phyloP scores from a whole-genome alignment of 805 yeast species.

The Ogataea paraovalis region DNA sequence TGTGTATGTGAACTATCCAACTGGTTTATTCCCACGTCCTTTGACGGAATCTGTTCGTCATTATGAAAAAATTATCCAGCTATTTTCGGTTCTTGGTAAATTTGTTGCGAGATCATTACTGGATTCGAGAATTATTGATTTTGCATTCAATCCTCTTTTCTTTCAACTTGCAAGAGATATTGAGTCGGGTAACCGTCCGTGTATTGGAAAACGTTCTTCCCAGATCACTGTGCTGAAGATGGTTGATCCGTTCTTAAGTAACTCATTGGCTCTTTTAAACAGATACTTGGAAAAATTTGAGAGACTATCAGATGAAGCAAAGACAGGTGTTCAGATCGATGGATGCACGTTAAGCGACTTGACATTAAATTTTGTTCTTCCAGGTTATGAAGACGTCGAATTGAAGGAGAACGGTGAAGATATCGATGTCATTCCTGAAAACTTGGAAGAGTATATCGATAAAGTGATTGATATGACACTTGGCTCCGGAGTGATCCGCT shows the following conservation, averaged over 20 bases:
- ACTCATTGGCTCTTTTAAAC: conserved; percentile 50
- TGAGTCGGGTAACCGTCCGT: conserved; percentile 8
- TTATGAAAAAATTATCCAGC: conserved; percentile 40
- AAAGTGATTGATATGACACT: conserved; percentile 55
- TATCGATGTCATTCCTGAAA: conserved; percentile 43
- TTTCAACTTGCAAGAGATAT: conserved; percentile 52
- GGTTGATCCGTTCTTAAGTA: conserved; percentile 58
- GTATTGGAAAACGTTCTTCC: conserved; percentile 9
- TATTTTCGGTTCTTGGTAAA: conserved; percentile 69
- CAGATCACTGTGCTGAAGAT: conserved; percentile 36
- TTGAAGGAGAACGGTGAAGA: conserved; percentile 55
- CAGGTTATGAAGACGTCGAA: conserved; percentile 66
- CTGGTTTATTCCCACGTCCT: conserved; percentile 78
- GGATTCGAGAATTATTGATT: conserved; percentile 85
- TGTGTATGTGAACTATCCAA: conserved; percentile 35
- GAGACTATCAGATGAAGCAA: conserved; percentile 4
- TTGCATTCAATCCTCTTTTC: conserved; percentile 68
- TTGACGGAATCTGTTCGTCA: conserved; percentile 27
- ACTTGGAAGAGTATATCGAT: conserved; percentile 55
- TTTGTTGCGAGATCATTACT: conserved; percentile 83
- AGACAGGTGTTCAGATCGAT: conserved; percentile 15
- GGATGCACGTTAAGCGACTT: conserved; percentile 47
- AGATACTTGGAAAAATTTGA: conserved; percentile 34
- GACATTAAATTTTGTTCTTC: conserved; percentile 63
- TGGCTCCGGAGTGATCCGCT: conserved; percentile 59